phyloP scores from a whole-genome alignment of 2,329 filamentous ascomycete species.

The Alternaria longipes region DNA sequence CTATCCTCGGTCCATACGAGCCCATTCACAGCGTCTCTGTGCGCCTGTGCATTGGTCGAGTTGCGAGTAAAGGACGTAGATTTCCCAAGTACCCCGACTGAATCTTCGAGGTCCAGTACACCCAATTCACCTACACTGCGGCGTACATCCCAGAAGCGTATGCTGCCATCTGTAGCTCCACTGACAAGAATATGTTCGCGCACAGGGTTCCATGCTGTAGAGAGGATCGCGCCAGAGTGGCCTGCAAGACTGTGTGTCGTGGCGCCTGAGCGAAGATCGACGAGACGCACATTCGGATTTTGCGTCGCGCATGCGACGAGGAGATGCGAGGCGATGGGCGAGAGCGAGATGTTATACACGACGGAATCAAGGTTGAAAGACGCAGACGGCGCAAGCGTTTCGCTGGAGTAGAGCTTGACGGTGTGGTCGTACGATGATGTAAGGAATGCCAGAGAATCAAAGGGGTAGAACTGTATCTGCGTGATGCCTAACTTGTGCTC shows the following conservation, averaged over 20 bases:
- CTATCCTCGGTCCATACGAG: slow-evolving; percentile 86
- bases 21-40: slow-evolving; percentile 84
- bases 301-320: slow-evolving; percentile 90
- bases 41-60: slow-evolving; percentile 63
- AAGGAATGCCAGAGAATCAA: slow-evolving; percentile 78
- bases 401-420: slow-evolving; percentile 77
- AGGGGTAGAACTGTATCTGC: slow-evolving; percentile 79
- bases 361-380: slow-evolving; percentile 74
- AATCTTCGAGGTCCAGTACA: slow-evolving; percentile 84
- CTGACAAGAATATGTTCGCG: slow-evolving; percentile 82
- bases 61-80: slow-evolving; percentile 52
- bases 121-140: slow-evolving; percentile 79
- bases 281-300: slow-evolving; percentile 81
- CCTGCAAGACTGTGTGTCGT: slow-evolving; percentile 64
- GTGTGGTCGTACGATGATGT: slow-evolving; percentile 81
- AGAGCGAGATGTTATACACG: slow-evolving; percentile 80
- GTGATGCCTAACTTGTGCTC: slow-evolving; percentile 76
- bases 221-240: slow-evolving; percentile 64
- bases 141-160: slow-evolving; percentile 87
- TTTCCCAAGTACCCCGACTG: slow-evolving; percentile 69
- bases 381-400: slow-evolving; percentile 67
- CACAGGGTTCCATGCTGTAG: slow-evolving; percentile 81
- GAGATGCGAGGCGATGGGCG: slow-evolving; percentile 74
- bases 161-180: slow-evolving; percentile 83
- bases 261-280: slow-evolving; percentile 85